phyloP scores from a whole-genome alignment of 2,329 filamentous ascomycete genomes.

The Westerdykella ornata region DNA sequence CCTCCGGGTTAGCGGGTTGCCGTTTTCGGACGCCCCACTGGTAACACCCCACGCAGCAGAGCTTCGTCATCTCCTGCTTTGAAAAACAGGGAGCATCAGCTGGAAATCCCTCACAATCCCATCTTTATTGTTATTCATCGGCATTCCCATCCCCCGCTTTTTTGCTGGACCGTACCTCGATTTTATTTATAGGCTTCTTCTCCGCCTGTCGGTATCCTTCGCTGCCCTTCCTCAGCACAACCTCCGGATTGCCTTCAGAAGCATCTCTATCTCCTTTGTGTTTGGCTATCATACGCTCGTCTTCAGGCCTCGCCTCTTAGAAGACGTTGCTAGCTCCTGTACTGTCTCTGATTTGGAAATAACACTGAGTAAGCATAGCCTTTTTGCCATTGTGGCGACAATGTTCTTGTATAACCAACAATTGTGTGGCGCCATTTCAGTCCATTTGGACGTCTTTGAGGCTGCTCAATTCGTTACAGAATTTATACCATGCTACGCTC shows the following conservation, averaged over 20 bases:
- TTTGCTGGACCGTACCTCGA: too few relatives aligned
- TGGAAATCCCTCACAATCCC: conserved; percentile 2
- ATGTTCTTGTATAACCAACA: conserved; percentile 20
- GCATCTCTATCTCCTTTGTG: conserved; percentile 1
- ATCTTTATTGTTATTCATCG: neutral
- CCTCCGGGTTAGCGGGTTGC: conserved; percentile 20
- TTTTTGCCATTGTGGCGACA: conserved; percentile 16
- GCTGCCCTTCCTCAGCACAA: conserved; percentile 1
- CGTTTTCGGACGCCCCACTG: conserved; percentile 29
- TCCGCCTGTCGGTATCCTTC: neutral
- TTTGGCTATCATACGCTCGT: conserved; percentile 2
- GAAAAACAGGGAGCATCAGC: conserved; percentile 7
- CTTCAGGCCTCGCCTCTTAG: conserved; percentile 8
- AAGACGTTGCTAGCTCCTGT: conserved; percentile 2
- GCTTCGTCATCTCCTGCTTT: conserved; percentile 21
- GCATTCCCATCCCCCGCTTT: neutral
- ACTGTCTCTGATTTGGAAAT: conserved; percentile 10
- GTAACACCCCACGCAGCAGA: conserved; percentile 19
- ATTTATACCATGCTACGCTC: conserved; percentile 29
- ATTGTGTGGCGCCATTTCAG: conserved; percentile 13
- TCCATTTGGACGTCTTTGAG: conserved; percentile 7
- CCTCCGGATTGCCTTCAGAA: conserved; percentile 3
- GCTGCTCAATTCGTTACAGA: conserved; percentile 6
- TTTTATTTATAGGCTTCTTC: neutral
- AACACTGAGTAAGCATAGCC: conserved; percentile 25